Conservation (phyloP, 2,329 filamentous ascomycete genomes). For the Cucurbitaria berberidis region DNA sequence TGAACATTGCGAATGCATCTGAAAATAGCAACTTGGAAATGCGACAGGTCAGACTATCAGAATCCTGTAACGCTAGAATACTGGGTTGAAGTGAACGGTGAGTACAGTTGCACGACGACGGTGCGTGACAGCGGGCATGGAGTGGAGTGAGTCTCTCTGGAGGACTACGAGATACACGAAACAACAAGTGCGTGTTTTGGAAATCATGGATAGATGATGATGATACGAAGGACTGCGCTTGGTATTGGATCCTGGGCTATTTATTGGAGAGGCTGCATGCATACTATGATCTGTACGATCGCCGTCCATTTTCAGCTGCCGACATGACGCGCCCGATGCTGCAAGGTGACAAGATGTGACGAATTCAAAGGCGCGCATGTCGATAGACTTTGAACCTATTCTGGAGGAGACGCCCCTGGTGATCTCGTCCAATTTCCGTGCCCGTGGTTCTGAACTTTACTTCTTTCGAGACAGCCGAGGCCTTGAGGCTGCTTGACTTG, state of each 20-base stretch:
- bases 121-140: constrained; percentile 2
- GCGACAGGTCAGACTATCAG: constrained; percentile 1
- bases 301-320: constrained; percentile 16
- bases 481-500: constrained; percentile 9
- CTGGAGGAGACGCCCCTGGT: constrained; percentile 4
- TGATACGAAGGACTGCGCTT: neutral
- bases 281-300: constrained; percentile 24
- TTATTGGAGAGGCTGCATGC: constrained; percentile 20
- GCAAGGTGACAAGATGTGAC: constrained; percentile 20
- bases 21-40: constrained; percentile 1
- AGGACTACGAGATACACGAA: neutral
- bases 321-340: constrained; percentile 14
- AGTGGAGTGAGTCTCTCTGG: neutral
- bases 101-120: constrained; percentile 9
- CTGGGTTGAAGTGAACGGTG: neutral
- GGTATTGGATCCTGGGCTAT: constrained; percentile 2
- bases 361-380: constrained; percentile 7
- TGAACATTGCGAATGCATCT: constrained; percentile 8
- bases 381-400: too few relatives aligned
- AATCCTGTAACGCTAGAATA: too few relatives aligned
- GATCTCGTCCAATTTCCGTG: constrained; percentile 15
- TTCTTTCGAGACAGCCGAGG: constrained; percentile 7
- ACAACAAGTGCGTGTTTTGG: constrained; percentile 3
- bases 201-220: constrained; percentile 4
- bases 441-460: constrained; percentile 12